Evolutionary conservation across 441 rosid species (phyloP).

Genomic region (Viola pubescens): DNA sequence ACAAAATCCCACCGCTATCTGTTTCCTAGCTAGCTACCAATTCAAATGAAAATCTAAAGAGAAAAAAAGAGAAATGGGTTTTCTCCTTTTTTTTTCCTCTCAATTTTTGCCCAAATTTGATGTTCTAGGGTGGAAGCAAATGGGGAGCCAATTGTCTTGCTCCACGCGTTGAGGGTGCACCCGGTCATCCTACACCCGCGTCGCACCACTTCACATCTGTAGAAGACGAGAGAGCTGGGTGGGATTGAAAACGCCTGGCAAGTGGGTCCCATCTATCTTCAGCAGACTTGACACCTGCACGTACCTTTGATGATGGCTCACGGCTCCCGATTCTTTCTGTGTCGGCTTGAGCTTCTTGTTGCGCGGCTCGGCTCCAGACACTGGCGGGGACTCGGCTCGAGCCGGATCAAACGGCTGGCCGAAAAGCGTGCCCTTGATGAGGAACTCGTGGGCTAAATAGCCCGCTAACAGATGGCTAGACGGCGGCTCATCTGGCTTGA

Average conservation of each 20-base stretch:
- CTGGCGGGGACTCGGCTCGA: constrained; percentile 23
- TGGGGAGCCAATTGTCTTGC: no score
- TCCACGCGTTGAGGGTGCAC: no score
- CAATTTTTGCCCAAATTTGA: no score
- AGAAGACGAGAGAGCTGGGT: constrained; percentile 58
- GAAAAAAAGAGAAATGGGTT: no score
- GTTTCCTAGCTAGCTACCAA: no score
- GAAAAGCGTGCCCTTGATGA: constrained; percentile 53
- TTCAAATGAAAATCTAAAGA: no score
- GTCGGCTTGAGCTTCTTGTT: constrained; percentile 20
- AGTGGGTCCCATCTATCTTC: constrained; percentile 49
- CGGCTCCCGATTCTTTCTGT: constrained; percentile 20
- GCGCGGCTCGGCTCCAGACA: constrained; percentile 14
- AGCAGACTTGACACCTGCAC: constrained; percentile 54
- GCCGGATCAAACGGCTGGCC: constrained; percentile 46
- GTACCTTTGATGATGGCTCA: constrained; percentile 29
- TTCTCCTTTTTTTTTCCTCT: background rate
- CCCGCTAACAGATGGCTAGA: constrained; percentile 60
- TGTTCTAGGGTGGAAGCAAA: no score
- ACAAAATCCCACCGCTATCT: no score
- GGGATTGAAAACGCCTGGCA: constrained; percentile 75
- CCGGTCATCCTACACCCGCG: no score
- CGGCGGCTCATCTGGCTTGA: constrained; percentile 21
- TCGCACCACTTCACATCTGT: constrained; percentile 29
- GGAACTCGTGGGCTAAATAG: constrained; percentile 64